Base-by-base conservation (phyloP, 495 filamentous ascomycete species). In the Annulohypoxylon moriforme region DNA sequence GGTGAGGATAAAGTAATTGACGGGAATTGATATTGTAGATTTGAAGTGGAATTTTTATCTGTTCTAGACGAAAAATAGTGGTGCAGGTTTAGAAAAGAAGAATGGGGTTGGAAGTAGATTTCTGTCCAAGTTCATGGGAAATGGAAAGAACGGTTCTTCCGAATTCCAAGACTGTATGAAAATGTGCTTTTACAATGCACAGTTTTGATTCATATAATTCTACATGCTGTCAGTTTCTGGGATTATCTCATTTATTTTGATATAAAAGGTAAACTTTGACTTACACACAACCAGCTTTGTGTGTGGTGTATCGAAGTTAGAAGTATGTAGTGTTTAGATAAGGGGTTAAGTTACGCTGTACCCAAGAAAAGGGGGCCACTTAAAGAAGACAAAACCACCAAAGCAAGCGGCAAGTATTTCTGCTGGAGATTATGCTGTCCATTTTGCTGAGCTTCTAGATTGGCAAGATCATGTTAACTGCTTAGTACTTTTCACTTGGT, bases 401-500 rank as follows among this genome's bases (percentile, higher is more conserved):
- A 42, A 36, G 44, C 18, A 49, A 68, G 25, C 24, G 47, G 20
- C 29, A 58, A 18, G 22, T 36, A 22, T 47, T 29, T 58, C 11
- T 55, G 44, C 38, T 16, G 16, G 44, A 25, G 49, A 44, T 61
- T 44, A 36, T 53, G 2, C 27, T 53, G 24, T 55, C 50, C 67
- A 69, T 69, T 3, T 20, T 68, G 40, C 31, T 58, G n/a, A 42
- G 16, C 13, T 42, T 42, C 58, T n/a, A 57, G 13, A 50, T 16
- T 9, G 14, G 8, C 31, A 47, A 20, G 10, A 60, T 38, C 24
- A 25, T 61, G 18, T 60, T 57, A 40, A 40, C 3, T 29, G 14
- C 13, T 40, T 14, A 13, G 36, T 42, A 20, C 20, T 16, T 2
- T 22, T n/a, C 22, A 3, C 11, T 53, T 53, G 49, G 13, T 64